Conservation (phyloP, 2,329 filamentous ascomycete species). For the Mycogone perniciosa region DNA sequence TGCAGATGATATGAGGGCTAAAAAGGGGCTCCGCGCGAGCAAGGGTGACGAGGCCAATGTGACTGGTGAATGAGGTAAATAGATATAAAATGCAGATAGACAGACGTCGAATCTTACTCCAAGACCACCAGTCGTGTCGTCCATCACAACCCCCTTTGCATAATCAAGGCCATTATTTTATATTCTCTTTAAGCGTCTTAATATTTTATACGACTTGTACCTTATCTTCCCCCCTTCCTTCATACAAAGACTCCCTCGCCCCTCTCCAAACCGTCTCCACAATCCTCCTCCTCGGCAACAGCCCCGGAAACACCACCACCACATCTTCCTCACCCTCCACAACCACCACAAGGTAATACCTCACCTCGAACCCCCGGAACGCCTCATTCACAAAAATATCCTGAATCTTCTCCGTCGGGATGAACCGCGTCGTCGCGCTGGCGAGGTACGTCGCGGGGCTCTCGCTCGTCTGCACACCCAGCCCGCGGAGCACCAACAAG, state of each 20-base stretch:
- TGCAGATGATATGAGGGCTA: conserved; percentile 41
- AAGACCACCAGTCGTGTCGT: neutral
- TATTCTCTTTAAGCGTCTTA: neutral
- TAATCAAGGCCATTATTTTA: neutral
- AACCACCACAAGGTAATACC: conserved; percentile 83
- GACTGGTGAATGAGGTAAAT: conserved; percentile 3
- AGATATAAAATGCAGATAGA: neutral
- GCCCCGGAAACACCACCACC: conserved; percentile 86
- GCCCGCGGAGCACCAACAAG: conserved; percentile 76
- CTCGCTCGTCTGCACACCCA: conserved; percentile 83
- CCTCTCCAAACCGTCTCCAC: conserved; percentile 90
- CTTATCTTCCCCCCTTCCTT: conserved; percentile 29
- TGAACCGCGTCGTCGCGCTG: conserved; percentile 49
- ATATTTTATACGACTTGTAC: conserved; percentile 2
- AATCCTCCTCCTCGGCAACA: conserved; percentile 67
- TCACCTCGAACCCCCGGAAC: conserved; percentile 84
- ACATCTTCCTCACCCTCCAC: conserved; percentile 83
- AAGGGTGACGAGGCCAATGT: conserved; percentile 17
- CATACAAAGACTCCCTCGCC: conserved; percentile 74
- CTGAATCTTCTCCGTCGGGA: conserved; percentile 85
- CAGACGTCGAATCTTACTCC: neutral
- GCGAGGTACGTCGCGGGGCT: conserved; percentile 56
- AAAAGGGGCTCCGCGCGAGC: conserved; percentile 26
- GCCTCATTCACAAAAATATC: conserved; percentile 95
- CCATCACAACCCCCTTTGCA: neutral